phyloP scores from a whole-genome alignment of 177 flowering plant species.

The Vitis hybrid region DNA sequence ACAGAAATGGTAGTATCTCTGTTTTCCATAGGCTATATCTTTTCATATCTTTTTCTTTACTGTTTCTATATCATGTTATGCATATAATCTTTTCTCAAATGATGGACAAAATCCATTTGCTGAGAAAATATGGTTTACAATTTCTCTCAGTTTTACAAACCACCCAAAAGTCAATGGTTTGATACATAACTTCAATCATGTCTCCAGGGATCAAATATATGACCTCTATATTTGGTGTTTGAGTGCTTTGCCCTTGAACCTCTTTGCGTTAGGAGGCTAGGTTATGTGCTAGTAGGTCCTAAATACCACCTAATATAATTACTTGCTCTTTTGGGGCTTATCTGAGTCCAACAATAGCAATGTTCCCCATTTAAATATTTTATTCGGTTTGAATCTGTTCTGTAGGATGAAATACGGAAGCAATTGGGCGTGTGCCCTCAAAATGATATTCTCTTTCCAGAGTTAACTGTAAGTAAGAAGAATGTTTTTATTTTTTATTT shows the following conservation, averaged over 20 bases:
- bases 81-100: background rate
- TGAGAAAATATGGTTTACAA: too few relatives aligned
- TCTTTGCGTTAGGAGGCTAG: too few relatives aligned
- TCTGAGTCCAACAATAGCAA: too few relatives aligned
- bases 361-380: background rate
- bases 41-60: background rate
- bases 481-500: background rate
- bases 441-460: slow-evolving; percentile 90
- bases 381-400: slow-evolving; percentile 15
- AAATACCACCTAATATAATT: background rate
- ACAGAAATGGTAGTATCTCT: slow-evolving; percentile 69
- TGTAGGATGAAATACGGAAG: slow-evolving; percentile 90
- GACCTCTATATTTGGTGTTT: too few relatives aligned
- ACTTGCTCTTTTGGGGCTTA: background rate
- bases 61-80: background rate
- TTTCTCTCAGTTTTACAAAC: too few relatives aligned
- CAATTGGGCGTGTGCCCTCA: slow-evolving; percentile 96
- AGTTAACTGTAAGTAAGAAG: slow-evolving; percentile 71
- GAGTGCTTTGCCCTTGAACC: too few relatives aligned
- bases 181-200: too few relatives aligned
- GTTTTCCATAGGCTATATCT: background rate
- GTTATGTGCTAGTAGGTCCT: too few relatives aligned
- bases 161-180: too few relatives aligned
- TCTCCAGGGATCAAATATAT: too few relatives aligned
- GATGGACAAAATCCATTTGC: too few relatives aligned